These are phyloP conservation scores for Backusella australiensis DNA, from an alignment of 192 early-diverging fungal species.

Conservation along the genomic window DNA sequence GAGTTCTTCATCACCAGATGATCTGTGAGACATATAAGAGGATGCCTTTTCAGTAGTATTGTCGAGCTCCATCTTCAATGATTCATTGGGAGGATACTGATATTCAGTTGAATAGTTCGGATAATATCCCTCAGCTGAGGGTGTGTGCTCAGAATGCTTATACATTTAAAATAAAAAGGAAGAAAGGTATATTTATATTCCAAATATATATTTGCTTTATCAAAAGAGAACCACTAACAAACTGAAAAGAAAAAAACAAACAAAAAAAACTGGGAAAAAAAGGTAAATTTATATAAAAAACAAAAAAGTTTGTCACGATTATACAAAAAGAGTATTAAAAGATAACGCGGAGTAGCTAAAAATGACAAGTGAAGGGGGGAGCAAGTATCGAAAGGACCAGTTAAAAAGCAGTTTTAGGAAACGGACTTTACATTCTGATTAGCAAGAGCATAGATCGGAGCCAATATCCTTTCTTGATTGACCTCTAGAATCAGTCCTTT, in stretches of 20 bases:
- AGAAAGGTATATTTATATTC: neutral
- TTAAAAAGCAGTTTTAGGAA: neutral
- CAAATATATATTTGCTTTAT: neutral
- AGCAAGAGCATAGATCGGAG: constrained; percentile 18
- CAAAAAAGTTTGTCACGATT: too few species aligned
- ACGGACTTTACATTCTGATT: neutral
- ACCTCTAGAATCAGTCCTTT: constrained; percentile 38
- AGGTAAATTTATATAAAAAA: neutral
- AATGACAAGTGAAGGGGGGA: neutral
- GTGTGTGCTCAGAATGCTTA: neutral
- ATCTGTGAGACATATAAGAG: constrained; percentile 3
- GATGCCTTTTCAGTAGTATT: neutral
- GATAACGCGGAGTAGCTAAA: neutral
- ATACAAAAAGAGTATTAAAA: neutral
- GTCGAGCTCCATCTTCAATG: neutral
- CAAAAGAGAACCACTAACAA: neutral
- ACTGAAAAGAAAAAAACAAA: neutral
- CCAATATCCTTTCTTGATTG: constrained; percentile 33
- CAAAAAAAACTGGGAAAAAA: neutral
- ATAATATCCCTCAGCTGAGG: constrained; percentile 1
- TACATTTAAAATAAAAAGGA: neutral
- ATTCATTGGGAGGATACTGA: neutral
- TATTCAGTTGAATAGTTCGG: neutral
- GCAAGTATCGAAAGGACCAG: neutral
- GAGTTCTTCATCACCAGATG: constrained; percentile 6